Evolutionary conservation across 2,329 filamentous ascomycete species (phyloP), one percentile per base, ranked within the genome.

Genomic region (Cordyceps tenuipes): DNA sequence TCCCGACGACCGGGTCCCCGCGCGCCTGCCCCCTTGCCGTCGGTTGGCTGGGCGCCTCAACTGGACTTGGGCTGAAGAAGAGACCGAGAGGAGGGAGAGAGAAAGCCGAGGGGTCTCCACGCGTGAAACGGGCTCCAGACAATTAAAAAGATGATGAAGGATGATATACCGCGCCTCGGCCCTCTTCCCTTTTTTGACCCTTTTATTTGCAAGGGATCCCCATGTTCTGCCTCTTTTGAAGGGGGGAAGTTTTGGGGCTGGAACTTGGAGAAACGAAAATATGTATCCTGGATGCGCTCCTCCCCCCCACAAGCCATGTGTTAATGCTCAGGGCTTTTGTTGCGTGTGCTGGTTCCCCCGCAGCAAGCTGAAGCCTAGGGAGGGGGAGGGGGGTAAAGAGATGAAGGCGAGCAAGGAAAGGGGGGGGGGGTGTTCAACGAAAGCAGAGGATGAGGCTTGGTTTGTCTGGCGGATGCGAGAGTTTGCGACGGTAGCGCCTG

Each of bases 281-380:
- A n/a, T 23, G 23, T 23, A 23, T 23, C 23, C 23, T 23, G 23
- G 23, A 4, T 4, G 23, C 23, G 23, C 23, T 23, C 23, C 23
- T 23, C 23, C 23, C 34, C 34, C 34, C 34, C 34, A 36, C 34
- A 36, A 36, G 34, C 34, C 34, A 36, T 10, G 41, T 50, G 47
- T 50, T 5, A 23, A 23, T 23, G 23, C 23, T 23, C 23, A 23
- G 23, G 23, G 23, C 23, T 23, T 23, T 23, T 47, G 44, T 23
- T 43, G 17, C 43, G 43, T 17, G 26, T 23, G 13, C 49, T 57
- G 23, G 23, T 23, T 23, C 23, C 34, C 56, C 56, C 47, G 56
- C 56, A 52, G n/a, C n/a, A n/a, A n/a, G 56, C 23, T 52, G 39
- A 52, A 59, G 56, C 56, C 39, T 39, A 29, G n/a, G 23, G 15